Conservation (phyloP, 2,329 filamentous ascomycete genomes). For the Epichloe brachyelytri region DNA sequence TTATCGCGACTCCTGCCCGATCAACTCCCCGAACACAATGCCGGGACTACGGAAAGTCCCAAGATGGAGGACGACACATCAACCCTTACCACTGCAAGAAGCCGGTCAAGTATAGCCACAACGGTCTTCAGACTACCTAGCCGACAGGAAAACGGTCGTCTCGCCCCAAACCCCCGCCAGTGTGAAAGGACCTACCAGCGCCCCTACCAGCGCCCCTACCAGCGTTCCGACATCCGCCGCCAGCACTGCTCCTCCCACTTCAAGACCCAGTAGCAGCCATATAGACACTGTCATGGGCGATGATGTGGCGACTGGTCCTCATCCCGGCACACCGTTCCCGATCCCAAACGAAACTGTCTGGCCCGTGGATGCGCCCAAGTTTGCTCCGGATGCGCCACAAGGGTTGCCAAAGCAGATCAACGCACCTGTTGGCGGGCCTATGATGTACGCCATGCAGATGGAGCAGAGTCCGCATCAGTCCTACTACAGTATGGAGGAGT, state of each 20-base stretch:
- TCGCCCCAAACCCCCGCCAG: conserved; percentile 20
- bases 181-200: conserved; percentile 7
- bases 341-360: conserved; percentile 26
- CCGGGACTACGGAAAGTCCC: conserved; percentile 8
- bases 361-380: conserved; percentile 26
- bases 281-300: conserved; percentile 21
- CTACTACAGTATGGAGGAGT: conserved; percentile 10
- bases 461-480: conserved; percentile 18
- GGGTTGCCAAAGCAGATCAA: conserved; percentile 19
- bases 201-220: neutral
- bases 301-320: conserved; percentile 21
- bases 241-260: neutral
- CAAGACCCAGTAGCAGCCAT: neutral
- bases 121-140: conserved; percentile 19
- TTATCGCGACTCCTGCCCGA: conserved; percentile 22
- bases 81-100: conserved; percentile 15
- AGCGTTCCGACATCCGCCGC: neutral
- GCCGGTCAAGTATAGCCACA: conserved; percentile 16
- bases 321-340: conserved; percentile 28
- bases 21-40: conserved; percentile 19
- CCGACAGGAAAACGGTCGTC: conserved; percentile 23
- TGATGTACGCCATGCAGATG: conserved; percentile 19
- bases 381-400: conserved; percentile 21
- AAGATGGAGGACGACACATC: conserved; percentile 19
- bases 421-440: conserved; percentile 17